phyloP scores from a whole-genome alignment of 129 eudicot species.

The Flaveria brownii region DNA sequence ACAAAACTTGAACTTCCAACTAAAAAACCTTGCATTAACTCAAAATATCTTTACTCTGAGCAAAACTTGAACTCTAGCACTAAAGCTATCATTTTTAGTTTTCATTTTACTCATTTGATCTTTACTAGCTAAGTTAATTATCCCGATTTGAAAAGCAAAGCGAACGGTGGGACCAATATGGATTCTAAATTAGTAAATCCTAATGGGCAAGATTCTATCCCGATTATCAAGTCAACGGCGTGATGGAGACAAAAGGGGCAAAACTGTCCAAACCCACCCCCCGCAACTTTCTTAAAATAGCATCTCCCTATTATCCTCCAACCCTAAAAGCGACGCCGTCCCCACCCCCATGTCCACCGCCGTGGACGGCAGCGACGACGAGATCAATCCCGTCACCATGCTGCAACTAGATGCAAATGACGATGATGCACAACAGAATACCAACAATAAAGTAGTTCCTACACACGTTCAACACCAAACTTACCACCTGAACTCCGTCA shows the following conservation, averaged over 20 bases:
- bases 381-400: slow-evolving; percentile 47
- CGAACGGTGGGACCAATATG: too few species aligned
- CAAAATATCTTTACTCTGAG: too few species aligned
- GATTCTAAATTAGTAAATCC: too few species aligned
- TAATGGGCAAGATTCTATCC: neutral
- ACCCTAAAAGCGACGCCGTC: slow-evolving; percentile 29
- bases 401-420: slow-evolving; percentile 24
- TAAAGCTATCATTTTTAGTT: too few species aligned
- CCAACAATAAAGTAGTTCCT: slow-evolving; percentile 12
- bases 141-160: too few species aligned
- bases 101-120: too few species aligned
- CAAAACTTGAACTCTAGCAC: too few species aligned
- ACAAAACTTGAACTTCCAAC: too few species aligned
- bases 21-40: too few species aligned
- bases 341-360: slow-evolving; percentile 23
- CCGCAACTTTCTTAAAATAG: slow-evolving; percentile 29
- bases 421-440: slow-evolving; percentile 12
- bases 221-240: slow-evolving; percentile 9
- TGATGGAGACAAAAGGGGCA: slow-evolving; percentile 29
- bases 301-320: neutral
- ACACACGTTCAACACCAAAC: slow-evolving; percentile 29
- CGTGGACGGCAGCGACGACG: slow-evolving; percentile 33
- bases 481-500: slow-evolving; percentile 49
- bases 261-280: slow-evolving; percentile 23
- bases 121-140: too few species aligned